phyloP scores from a whole-genome alignment of 2,329 filamentous ascomycete genomes.

The Xylariaceae sp. region DNA sequence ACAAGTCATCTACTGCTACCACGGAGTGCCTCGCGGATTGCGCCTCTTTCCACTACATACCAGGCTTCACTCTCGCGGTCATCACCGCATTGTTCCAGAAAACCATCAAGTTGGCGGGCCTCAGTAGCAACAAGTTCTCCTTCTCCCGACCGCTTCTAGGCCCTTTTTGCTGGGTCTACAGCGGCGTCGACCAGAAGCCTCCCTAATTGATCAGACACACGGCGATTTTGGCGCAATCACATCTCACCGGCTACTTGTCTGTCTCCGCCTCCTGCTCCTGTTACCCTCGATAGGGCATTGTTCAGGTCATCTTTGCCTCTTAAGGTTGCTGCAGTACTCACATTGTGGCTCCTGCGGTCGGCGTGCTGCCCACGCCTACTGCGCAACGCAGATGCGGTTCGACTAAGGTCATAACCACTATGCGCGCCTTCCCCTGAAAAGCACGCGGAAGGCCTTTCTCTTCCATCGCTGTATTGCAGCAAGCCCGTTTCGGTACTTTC shows the following conservation, averaged over 20 bases:
- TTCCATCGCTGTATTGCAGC: too few species aligned
- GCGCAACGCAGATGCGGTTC: constrained; percentile 21
- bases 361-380: constrained; percentile 30
- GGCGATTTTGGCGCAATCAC: constrained; percentile 24
- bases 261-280: constrained; percentile 1
- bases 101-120: constrained; percentile 91
- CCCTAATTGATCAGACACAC: constrained; percentile 65
- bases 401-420: constrained; percentile 19
- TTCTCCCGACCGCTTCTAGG: constrained; percentile 84
- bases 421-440: constrained; percentile 25
- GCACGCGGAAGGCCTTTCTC: constrained; percentile 24
- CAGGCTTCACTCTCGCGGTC: constrained; percentile 16
- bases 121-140: constrained; percentile 62
- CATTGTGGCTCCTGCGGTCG: constrained; percentile 21
- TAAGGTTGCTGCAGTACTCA: constrained; percentile 11
- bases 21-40: constrained; percentile 9
- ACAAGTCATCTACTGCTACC: too few species aligned
- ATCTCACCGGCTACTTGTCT: constrained; percentile 1
- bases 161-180: constrained; percentile 88
- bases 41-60: constrained; percentile 18
- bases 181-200: constrained; percentile 94
- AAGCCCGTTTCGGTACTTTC: too few species aligned
- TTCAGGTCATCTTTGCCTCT: neutral
- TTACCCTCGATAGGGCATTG: constrained; percentile 6
- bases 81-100: constrained; percentile 16